These are phyloP conservation scores for Diospyros lotus DNA, from an alignment of 148 eudicot species.

Conservation along the genomic window DNA sequence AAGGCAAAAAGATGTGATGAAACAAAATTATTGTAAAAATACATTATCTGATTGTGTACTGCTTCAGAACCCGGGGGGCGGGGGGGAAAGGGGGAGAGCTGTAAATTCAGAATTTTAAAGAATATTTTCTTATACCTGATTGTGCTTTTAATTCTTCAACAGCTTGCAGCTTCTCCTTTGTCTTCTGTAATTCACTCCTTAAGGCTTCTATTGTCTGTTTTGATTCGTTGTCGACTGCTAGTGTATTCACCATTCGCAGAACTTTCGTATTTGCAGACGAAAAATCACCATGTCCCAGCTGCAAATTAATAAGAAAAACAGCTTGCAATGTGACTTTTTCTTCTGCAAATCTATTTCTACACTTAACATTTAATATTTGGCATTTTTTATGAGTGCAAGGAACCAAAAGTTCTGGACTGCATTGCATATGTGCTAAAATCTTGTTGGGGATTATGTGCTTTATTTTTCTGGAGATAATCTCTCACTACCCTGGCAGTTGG, in stretches of 20 bases:
- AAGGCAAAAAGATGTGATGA: no score
- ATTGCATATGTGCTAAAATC: background rate
- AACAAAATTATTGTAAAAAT: no score
- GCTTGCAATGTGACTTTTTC: background rate
- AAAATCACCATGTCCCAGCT: constrained; percentile 97
- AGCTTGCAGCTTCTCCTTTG: constrained; percentile 79
- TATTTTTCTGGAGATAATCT: background rate
- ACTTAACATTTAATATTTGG: background rate
- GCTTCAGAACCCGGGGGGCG: no score
- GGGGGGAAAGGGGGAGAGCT: no score
- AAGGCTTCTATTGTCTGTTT: constrained; percentile 89
- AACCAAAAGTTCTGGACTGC: background rate
- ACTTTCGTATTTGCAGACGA: constrained; percentile 90
- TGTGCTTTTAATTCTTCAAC: constrained; percentile 90
- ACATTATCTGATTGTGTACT: no score
- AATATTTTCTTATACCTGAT: constrained; percentile 51
- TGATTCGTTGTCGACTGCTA: constrained; percentile 89
- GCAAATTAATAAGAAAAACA: constrained; percentile 22
- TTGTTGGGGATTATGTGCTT: background rate
- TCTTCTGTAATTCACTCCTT: constrained; percentile 83
- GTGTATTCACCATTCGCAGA: constrained; percentile 91
- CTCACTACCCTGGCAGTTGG: background rate
- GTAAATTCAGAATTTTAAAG: background rate
- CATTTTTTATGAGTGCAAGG: background rate
- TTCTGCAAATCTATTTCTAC: background rate